phyloP scores from a whole-genome alignment of 441 rosid species.

The Daphne laureola region DNA sequence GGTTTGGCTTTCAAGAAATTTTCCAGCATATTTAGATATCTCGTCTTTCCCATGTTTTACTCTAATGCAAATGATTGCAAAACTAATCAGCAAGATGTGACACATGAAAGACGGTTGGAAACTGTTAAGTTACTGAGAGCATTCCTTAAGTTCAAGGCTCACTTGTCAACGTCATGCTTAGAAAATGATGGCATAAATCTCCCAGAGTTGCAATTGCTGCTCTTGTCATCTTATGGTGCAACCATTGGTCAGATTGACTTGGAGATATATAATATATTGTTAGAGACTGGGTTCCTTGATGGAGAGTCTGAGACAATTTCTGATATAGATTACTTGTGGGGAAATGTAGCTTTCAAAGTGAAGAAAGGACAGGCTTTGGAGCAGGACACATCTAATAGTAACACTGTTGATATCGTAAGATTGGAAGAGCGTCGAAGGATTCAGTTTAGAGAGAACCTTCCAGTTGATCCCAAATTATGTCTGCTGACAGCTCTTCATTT shows the following conservation, averaged over 20 bases:
- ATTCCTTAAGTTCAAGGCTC: conserved; percentile 31
- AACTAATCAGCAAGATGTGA: conserved; percentile 24
- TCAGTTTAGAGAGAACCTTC: conserved; percentile 77
- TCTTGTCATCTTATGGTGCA: conserved; percentile 87
- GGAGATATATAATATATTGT: conserved; percentile 65
- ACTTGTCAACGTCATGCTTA: conserved; percentile 23
- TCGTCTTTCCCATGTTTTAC: conserved; percentile 26
- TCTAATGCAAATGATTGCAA: conserved; percentile 19
- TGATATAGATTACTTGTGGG: conserved; percentile 73
- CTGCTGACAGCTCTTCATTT: conserved; percentile 57
- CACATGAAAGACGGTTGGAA: conserved; percentile 44
- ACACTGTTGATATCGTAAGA: conserved; percentile 32
- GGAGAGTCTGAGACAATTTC: conserved; percentile 29
- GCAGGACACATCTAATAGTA: conserved; percentile 28
- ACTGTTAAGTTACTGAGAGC: conserved; percentile 62
- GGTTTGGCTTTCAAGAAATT: conserved; percentile 58
- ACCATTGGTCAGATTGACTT: conserved; percentile 66
- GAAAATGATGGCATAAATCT: conserved; percentile 56
- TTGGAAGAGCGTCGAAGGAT: conserved; percentile 43
- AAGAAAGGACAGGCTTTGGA: conserved; percentile 46
- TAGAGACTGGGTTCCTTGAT: conserved; percentile 48
- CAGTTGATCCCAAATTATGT: conserved; percentile 67
- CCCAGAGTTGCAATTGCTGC: conserved; percentile 57
- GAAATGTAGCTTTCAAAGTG: conserved; percentile 52
- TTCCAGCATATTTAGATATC: conserved; percentile 69